Evolutionary conservation across 2,329 filamentous ascomycete species (phyloP), one percentile per base, ranked within the genome.

Genomic region (Diaporthe destruens): DNA sequence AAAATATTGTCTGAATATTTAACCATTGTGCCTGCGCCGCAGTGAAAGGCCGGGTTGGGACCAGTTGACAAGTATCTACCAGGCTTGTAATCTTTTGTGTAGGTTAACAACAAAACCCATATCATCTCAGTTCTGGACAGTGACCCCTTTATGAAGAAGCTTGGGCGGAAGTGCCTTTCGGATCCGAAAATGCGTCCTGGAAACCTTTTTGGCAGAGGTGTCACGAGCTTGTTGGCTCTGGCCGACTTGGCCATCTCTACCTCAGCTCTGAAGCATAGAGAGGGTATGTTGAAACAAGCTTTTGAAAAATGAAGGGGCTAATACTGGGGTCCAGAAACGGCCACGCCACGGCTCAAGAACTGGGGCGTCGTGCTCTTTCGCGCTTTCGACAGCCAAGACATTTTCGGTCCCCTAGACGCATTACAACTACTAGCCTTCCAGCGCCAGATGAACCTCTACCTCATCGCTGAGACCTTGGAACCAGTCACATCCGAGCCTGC

Each of bases 331-430:
- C 25, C 8, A 36, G 2, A 20, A 65, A 29, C 23, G 20, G 9
- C n/a, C 49, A 12, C 49, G 14, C 49, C 34, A 8, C 34, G 55
- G 2, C 49, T 56, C 16, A 68, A 68, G 49, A 83, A 81, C 63
- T 83, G 81, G 66, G 85, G 83, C 67, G 80, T 87, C 49, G 80
- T 85, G 39, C 76, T 87, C 6, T 86, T 84, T 78, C 84, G 80
- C 1, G 82, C 81, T 20, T 84, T 86, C 77, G 82, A 87, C 73
- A 78, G 82, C 44, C 78, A 86, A 18, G 85, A 87, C 75, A 80
- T 85, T 68, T 85, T 85, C 76, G 85, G 85, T 0, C 84, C 85
- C n/a, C 77, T 87, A 6, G 84, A 86, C 71, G 78, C 81, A 54
- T 78, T 88, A 54, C 84, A 86, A 74, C 78, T 83, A 42, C 76